Percentiles rank a stretch among this genome's conserved stretches.
These are phyloP conservation scores for Candida mattraensis DNA, from an alignment of 805 yeast genomes.

Conservation along the genomic window DNA sequence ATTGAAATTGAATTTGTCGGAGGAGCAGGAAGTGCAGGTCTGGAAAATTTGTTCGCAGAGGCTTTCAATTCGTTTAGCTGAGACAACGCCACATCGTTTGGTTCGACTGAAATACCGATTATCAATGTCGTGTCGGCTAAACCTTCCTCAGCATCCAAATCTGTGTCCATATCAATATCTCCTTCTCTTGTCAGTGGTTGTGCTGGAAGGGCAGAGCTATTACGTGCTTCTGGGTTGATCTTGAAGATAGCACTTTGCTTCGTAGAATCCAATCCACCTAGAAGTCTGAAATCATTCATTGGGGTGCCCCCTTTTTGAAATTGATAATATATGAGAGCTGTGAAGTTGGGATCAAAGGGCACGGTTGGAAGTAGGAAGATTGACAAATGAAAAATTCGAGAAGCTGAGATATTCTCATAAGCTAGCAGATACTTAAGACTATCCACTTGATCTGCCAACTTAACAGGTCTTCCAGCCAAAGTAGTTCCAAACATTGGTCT, in stretches of 20 bases:
- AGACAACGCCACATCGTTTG: conserved; percentile 61
- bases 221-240: conserved; percentile 45
- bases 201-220: conserved; percentile 27
- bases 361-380: conserved; percentile 84
- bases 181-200: conserved; percentile 22
- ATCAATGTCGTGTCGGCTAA: conserved; percentile 22
- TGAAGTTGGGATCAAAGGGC: conserved; percentile 63
- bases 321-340: conserved; percentile 89
- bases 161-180: conserved; percentile 58
- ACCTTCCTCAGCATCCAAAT: conserved; percentile 27
- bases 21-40: conserved; percentile 41
- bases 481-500: conserved; percentile 35
- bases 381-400: conserved; percentile 69
- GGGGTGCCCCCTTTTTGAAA: conserved; percentile 51
- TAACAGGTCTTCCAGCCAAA: conserved; percentile 37
- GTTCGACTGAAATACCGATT: conserved; percentile 91
- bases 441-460: conserved; percentile 64
- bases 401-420: conserved; percentile 57
- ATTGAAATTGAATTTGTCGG: conserved; percentile 21
- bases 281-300: conserved; percentile 53
- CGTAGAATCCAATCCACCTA: conserved; percentile 58
- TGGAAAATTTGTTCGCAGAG: conserved; percentile 26
- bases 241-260: conserved; percentile 94
- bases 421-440: conserved; percentile 63
- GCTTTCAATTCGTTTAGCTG: conserved; percentile 41